Base-by-base conservation (phyloP, 352 stramenopile species). In the Phytophthora rubi region DNA sequence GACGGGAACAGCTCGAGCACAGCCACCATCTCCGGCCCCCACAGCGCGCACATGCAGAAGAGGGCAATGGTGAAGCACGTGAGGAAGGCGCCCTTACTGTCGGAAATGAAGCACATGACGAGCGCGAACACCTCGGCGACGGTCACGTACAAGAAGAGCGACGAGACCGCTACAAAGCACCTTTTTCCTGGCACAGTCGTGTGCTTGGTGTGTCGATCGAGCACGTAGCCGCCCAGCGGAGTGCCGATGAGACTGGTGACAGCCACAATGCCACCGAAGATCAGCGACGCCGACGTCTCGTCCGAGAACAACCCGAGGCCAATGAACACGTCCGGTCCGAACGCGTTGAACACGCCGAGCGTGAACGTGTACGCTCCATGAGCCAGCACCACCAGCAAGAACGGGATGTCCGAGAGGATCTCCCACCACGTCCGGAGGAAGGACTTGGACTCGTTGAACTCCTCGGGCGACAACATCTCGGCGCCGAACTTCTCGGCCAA, bases 311-410 rank as follows among this genome's bases (percentile, higher is more conserved):
- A 75, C 13, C 89, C 88, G 28, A 97, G 54, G 6, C 86, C 83
- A 30, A 96, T 85, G 35, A 98, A 71, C 54, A 97, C 83, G n/a
- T 85, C 71, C 5, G 84, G 84, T 3, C 83, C 81, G 61, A 97
- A 97, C 44, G 79, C 75, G 64, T 83, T 89, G 23, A 98, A 80
- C 10, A 83, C 88, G 13, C 79, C 89, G 9, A 95, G 45, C 16
- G 89, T 87, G 67, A 89, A 93, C 33, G 88, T 91, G 64, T 92
- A 93, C 9, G 83, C 86, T 16, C 85, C 82, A 67, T 94, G 90
- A 15, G 83, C 88, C 13, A 96, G 63, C 48, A 77, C 73, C 8
- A 91, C 71, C 32, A 91, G 71, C 59, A 93, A 68, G 74, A 93
- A 97, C n/a, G 81, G 62, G 18, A 86, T 59, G 53, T 87, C 83